Conservation (phyloP, 169 alveolate species). For the Cryptosporidium andersoni region DNA sequence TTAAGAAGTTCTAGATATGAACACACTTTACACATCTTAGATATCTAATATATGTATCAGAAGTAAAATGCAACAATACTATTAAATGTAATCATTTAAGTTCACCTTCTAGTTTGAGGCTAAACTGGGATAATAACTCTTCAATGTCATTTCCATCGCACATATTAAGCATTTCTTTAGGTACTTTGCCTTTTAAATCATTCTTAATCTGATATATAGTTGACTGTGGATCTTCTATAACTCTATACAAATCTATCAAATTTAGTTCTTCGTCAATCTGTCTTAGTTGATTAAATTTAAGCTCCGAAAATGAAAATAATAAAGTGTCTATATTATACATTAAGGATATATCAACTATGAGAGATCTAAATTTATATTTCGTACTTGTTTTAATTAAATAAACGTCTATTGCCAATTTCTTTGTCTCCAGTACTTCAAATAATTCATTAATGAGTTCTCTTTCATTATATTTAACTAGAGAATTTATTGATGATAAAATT, state of each 20-base stretch:
- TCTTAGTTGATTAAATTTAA: slow-evolving; percentile 9
- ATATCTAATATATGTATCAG: too few species aligned
- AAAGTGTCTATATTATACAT: background rate
- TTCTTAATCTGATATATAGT: background rate
- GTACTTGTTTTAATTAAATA: background rate
- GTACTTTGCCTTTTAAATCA: slow-evolving; percentile 25
- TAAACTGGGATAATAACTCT: background rate
- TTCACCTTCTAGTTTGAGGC: too few species aligned
- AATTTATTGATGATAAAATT: slow-evolving; percentile 1
- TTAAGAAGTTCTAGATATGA: too few species aligned
- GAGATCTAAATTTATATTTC: background rate
- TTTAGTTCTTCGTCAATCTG: background rate
- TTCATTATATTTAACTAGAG: background rate
- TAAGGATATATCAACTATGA: slow-evolving; percentile 30
- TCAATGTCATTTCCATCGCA: background rate
- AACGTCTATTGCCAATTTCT: slow-evolving; percentile 28
- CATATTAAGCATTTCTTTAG: slow-evolving; percentile 39
- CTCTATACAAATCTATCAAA: slow-evolving; percentile 9
- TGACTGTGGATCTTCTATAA: background rate
- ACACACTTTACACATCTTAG: too few species aligned
- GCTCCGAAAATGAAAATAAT: slow-evolving; percentile 11
- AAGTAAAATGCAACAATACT: too few species aligned
- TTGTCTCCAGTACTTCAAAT: slow-evolving; percentile 22
- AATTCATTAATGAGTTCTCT: slow-evolving; percentile 8
- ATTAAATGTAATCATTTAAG: too few species aligned